Evolutionary conservation across 2,329 filamentous ascomycete species (phyloP), one percentile per base, ranked within the genome.

Genomic region (Exophiala viscosa): DNA sequence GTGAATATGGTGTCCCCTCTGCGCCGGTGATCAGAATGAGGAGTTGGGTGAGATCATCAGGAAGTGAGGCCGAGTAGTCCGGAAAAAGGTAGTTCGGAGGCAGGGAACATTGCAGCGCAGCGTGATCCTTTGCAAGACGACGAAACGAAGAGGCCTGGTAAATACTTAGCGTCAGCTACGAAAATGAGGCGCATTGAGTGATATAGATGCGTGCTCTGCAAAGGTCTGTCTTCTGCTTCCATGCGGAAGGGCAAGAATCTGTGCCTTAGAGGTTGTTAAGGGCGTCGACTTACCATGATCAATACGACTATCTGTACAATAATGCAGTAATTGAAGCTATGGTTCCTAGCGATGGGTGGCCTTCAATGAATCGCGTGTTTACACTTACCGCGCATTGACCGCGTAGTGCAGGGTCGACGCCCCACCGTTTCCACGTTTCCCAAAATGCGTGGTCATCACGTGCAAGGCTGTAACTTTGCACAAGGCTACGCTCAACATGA

Each of bases 1-100:
- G 65, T 1, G 76, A 71, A 61, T 84, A 85, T 2, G 82, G 81
- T 33, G 82, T 85, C 40, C 79, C 79, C 31, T 75, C 71, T 0
- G 82, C 81, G 0, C 82, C 82, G 3, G 80, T 77, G 50, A 85
- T 74, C 28, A 84, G 73, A 42, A 84, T 70, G 20, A 77, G 73
- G 54, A 85, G 74, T 36, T 78, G 73, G 2, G 78, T 82, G 6
- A 85, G 71, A 57, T 83, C 79, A 56, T 82, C 78, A 39, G 67
- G 61, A 11, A 64, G 54, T n/a, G 62, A 60, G 36, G 67, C 65
- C 39, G 62, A 60, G 58, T 64, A 59, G 46, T 69, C 67, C 2
- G 78, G 74, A 59, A 83, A 81, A 52, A 85, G 73, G 66, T 83
- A 85, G 65, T 84, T 81, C 31, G 81, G 82, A 14, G 82, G 82